Evolutionary conservation across 192 early-diverging fungal genomes (phyloP), one percentile per base, ranked within the genome.

Genomic region (Chytriomyces confervae): DNA sequence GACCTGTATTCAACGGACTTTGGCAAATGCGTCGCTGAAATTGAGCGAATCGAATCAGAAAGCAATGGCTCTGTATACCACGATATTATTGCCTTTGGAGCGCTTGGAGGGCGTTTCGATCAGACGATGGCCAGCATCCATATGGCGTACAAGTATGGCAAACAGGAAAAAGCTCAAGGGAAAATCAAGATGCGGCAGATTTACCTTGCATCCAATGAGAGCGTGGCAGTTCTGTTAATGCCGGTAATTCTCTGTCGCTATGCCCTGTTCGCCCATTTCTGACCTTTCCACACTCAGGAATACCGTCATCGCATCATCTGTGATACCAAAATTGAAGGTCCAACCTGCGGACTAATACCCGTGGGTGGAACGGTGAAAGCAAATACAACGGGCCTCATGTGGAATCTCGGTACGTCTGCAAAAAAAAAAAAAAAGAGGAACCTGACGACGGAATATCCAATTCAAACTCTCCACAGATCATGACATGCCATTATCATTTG

Each of bases 311-410:
- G 84, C 36, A 90, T 98, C 9, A 66, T 85, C 36, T 92, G 91
- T 70, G 82, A 88, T 53, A 51, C 72, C 45, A 76, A 85, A 16
- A 79, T 93, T 6, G 93, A 96, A 81, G 94, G 95, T 0, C 94
- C 95, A 2, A 93, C 91, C 0, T 98, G 96, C 77, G 96, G 96
- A 24, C 84, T 98, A 0, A 84, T 98, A 66, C 96, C 96, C 11
- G 82, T 98, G 45, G 91, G 92, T 8, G 88, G 88, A 1, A 84
- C 84, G 44, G 88, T 91, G 2, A 83, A 80, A 9, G 67, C 94
- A 50, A 91, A 90, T 0, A 96, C 95, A 2, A 76, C 49, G 6
- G 96, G 96, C 1, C 85, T 98, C 46, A 88, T 89, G 68, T 98
- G 95, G 94, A 91, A 98, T 77, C 74, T 97, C 20, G 88, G 93